Conservation (phyloP, 495 filamentous ascomycete species). For the Beverwykella pulmonaria region DNA sequence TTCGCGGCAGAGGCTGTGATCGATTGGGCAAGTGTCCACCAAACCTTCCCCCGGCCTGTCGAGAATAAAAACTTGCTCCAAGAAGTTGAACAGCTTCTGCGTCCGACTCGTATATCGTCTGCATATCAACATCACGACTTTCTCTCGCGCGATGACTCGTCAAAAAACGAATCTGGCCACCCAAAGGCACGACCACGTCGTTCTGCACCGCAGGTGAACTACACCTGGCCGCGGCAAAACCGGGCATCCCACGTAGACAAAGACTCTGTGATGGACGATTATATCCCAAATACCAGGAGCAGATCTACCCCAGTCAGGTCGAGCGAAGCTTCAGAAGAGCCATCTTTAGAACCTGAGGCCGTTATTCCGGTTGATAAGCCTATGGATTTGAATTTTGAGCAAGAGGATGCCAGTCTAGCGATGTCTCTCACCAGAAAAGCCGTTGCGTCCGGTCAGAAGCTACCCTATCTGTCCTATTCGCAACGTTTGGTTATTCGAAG, state of each 20-base stretch:
- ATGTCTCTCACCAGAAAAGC: neutral
- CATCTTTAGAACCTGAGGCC: neutral
- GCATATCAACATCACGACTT: neutral
- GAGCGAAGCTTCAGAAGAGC: conserved; percentile 1
- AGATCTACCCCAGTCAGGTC: neutral
- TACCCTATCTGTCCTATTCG: conserved; percentile 25
- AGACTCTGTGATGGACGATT: neutral
- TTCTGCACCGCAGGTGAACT: conserved; percentile 8
- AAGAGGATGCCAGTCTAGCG: conserved; percentile 25
- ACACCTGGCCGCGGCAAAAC: conserved; percentile 19
- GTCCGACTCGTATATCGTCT: neutral
- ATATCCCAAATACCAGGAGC: neutral
- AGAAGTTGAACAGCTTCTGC: neutral
- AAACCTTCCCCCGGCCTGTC: neutral
- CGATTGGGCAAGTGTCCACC: conserved; percentile 11
- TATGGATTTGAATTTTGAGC: conserved; percentile 8
- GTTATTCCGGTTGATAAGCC: conserved; percentile 25
- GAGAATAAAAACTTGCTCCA: neutral
- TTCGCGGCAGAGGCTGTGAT: conserved; percentile 15
- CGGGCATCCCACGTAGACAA: neutral
- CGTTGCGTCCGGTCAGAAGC: neutral
- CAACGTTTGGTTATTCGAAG: conserved; percentile 7
- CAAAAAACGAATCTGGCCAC: neutral
- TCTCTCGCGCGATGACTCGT: conserved; percentile 1
- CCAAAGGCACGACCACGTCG: conserved; percentile 14